phyloP scores from a whole-genome alignment of 2,329 filamentous ascomycete species.

The Cladophialophora psammophila region DNA sequence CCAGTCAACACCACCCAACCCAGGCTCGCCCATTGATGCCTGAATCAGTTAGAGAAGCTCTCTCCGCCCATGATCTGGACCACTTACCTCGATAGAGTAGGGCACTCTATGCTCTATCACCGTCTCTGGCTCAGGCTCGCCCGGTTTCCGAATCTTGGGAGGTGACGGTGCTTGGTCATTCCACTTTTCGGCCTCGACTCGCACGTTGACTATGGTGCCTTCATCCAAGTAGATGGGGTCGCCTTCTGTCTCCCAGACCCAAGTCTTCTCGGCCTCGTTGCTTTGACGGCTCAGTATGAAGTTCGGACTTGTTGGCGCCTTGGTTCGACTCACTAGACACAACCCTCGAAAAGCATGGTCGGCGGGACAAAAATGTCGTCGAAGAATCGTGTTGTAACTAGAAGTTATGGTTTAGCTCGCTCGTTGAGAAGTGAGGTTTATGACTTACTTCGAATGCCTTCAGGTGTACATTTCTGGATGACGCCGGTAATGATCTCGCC shows the following conservation, averaged over 20 bases:
- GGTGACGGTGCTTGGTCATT: conserved; percentile 68
- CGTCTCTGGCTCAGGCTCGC: conserved; percentile 25
- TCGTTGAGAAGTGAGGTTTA: too few relatives aligned
- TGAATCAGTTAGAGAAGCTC: conserved; percentile 39
- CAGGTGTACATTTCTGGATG: conserved; percentile 75
- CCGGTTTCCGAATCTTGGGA: conserved; percentile 9
- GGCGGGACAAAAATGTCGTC: conserved; percentile 85
- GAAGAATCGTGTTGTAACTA: conserved; percentile 89
- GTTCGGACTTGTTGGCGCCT: conserved; percentile 18
- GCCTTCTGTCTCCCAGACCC: conserved; percentile 81
- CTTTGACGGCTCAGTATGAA: conserved; percentile 52
- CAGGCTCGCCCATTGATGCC: conserved; percentile 57
- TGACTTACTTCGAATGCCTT: conserved; percentile 73
- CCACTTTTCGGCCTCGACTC: conserved; percentile 88
- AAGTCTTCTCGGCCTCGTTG: conserved; percentile 77
- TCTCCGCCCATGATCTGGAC: neutral
- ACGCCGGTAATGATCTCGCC: conserved; percentile 87
- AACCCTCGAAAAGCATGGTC: conserved; percentile 75
- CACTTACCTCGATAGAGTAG: conserved; percentile 54
- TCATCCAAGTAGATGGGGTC: conserved; percentile 85
- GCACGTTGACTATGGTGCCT: conserved; percentile 85
- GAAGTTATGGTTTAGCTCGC: conserved; percentile 2
- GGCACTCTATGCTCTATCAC: conserved; percentile 41
- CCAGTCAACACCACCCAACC: conserved; percentile 55
- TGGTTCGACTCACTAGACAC: conserved; percentile 71